phyloP scores from a whole-genome alignment of 495 filamentous ascomycete genomes.

The Penicillium robsamsonii region DNA sequence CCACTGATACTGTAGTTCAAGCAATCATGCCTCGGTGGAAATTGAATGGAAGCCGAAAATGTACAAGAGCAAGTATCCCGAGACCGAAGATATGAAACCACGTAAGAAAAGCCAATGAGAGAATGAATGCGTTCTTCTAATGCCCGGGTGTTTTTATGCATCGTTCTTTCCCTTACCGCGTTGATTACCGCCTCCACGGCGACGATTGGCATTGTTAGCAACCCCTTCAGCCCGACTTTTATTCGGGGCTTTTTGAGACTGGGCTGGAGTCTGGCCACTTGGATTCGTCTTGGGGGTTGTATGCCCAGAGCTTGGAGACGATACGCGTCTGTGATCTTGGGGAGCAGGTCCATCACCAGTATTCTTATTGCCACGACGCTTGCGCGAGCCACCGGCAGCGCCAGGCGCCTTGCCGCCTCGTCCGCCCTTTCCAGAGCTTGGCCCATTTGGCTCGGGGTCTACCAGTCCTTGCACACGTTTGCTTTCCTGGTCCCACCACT shows the following conservation, averaged over 20 bases:
- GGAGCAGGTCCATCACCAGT: slow-evolving; percentile 8
- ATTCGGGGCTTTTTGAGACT: slow-evolving; percentile 1
- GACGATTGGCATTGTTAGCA: slow-evolving; percentile 11
- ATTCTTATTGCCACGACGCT: slow-evolving; percentile 32
- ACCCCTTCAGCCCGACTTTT: slow-evolving; percentile 9
- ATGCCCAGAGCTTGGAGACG: slow-evolving; percentile 1
- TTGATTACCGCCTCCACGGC: slow-evolving; percentile 20
- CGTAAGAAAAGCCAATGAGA: background rate
- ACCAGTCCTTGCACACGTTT: slow-evolving; percentile 62
- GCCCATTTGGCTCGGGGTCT: slow-evolving; percentile 50
- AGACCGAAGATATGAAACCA: background rate
- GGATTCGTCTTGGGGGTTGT: slow-evolving; percentile 15
- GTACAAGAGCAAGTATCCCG: background rate
- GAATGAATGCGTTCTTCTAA: background rate
- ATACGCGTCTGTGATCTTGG: slow-evolving; percentile 8
- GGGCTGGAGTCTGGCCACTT: slow-evolving; percentile 10
- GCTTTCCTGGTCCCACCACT: slow-evolving; percentile 97
- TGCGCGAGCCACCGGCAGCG: slow-evolving; percentile 22
- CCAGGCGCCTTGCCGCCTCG: slow-evolving; percentile 24
- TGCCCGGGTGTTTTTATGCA: background rate
- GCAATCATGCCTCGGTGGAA: background rate
- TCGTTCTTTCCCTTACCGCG: slow-evolving; percentile 19
- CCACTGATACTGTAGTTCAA: background rate
- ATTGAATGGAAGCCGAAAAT: background rate
- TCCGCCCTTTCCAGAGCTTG: slow-evolving; percentile 29